Evolutionary conservation across 2,329 filamentous ascomycete species (phyloP), one percentile per base, ranked within the genome.

Genomic region (Colletotrichum lini): DNA sequence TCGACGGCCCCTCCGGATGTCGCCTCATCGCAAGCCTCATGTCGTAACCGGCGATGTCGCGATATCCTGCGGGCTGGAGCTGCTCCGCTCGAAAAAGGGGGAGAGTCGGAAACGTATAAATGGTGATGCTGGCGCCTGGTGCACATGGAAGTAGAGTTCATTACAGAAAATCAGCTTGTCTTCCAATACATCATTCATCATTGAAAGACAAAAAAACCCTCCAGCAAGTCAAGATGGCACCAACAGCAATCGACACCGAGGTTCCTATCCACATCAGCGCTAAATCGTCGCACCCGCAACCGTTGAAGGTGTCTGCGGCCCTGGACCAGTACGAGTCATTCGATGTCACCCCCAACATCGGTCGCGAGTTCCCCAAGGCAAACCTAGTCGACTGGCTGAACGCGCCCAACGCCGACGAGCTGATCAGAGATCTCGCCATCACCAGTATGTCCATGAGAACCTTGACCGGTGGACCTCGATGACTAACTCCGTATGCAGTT

Each of bases 341-440:
- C 61, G 87, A 89, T 64, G 78, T 85, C 6, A 89, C 88, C 0
- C 88, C 88, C 0, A 81, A 85, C 21, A 89, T 90, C 53, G 88
- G 88, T 1, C 84, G 85, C 18, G 88, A 90, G 75, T 90, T 86
- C 68, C 77, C 80, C 3, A 80, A 81, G 6, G 79, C 86, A 38
- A 85, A 89, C 63, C 81, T 90, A 0, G 83, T 84, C 1, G 86
- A 91, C 40, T 84, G 86, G 59, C 81, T 91, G n/a, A 82, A 87
- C 15, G 85, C 86, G 2, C 79, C 84, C 0, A 86, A 91, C 68
- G 79, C 86, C 0, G 89, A 92, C 54, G 85, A 87, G 40, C 78
- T 90, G 3, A 79, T 92, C 23, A 84, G 86, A 1, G 90, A 92
- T 73, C 82, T 92, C 0, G 90, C 88, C 18, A 88, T 91, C 64